Evolutionary conservation across 1,139 yeast species (phyloP).

Genomic region (Suhomyces panamericanus): DNA sequence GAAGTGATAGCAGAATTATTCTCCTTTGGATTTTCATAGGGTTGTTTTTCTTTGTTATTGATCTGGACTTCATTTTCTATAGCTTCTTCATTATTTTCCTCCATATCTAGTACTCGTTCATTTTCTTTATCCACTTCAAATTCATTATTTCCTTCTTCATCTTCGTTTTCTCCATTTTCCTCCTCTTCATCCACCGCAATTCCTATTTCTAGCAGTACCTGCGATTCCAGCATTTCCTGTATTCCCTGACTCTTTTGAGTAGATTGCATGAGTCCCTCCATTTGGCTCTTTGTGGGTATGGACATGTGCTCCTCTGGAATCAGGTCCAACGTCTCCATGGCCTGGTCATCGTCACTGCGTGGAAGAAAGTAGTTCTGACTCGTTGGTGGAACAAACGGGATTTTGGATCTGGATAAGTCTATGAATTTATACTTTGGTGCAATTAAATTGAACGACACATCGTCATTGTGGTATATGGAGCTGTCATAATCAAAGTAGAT

Average conservation of each 20-base stretch:
- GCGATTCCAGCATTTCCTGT: neutral
- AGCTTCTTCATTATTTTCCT: too few relatives aligned
- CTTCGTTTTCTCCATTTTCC: too few relatives aligned
- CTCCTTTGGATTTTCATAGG: too few relatives aligned
- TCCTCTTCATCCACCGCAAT: neutral
- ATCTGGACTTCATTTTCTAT: too few relatives aligned
- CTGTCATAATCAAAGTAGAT: constrained; percentile 28
- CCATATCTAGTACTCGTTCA: too few relatives aligned
- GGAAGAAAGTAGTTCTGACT: constrained; percentile 4
- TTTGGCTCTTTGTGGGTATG: constrained; percentile 8
- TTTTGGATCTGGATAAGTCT: constrained; percentile 8
- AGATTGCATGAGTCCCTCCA: constrained; percentile 7
- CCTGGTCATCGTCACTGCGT: neutral
- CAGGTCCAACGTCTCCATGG: neutral
- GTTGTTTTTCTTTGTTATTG: too few relatives aligned
- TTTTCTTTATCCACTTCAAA: too few relatives aligned
- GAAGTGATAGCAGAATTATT: too few relatives aligned
- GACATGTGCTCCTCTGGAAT: constrained; percentile 7
- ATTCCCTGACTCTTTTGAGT: constrained; percentile 4
- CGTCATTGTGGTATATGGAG: neutral
- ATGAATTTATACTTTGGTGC: constrained; percentile 6
- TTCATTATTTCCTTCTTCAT: too few relatives aligned
- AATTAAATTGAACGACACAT: neutral
- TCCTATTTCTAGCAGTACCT: neutral
- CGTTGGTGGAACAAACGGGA: neutral